phyloP scores from a whole-genome alignment of 2,329 filamentous ascomycete genomes.

The Lachnellula suecica region DNA sequence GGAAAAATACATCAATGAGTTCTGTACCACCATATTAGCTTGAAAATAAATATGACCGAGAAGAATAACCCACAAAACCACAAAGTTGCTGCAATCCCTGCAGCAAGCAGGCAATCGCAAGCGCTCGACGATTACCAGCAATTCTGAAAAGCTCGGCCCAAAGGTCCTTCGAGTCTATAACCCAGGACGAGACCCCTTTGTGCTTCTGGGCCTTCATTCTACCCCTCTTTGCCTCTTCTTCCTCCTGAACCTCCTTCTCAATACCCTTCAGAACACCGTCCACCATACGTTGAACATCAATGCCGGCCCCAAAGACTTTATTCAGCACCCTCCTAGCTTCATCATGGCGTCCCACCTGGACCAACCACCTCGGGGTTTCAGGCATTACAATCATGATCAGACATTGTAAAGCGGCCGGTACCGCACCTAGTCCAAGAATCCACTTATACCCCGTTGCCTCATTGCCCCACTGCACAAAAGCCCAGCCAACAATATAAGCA shows the following conservation, averaged over 20 bases:
- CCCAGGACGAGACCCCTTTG: slow-evolving; percentile 22
- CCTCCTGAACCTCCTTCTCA: slow-evolving; percentile 71
- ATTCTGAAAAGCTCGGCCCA: slow-evolving; percentile 56
- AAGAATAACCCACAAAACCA: slow-evolving; percentile 62
- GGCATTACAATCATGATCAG: slow-evolving; percentile 71
- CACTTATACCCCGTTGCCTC: slow-evolving; percentile 72
- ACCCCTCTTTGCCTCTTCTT: slow-evolving; percentile 49
- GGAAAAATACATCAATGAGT: slow-evolving; percentile 91
- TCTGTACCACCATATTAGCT: slow-evolving; percentile 43
- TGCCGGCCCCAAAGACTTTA: slow-evolving; percentile 57
- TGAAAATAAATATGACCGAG: background rate
- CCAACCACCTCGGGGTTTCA: slow-evolving; percentile 86
- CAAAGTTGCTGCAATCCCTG: slow-evolving; percentile 88
- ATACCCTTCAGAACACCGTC: slow-evolving; percentile 67
- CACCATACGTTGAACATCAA: slow-evolving; percentile 46
- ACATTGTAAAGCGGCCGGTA: slow-evolving; percentile 73
- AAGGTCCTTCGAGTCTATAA: slow-evolving; percentile 34
- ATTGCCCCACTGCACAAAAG: slow-evolving; percentile 57
- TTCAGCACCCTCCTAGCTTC: slow-evolving; percentile 65
- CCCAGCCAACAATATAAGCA: slow-evolving; percentile 82
- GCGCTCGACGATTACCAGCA: slow-evolving; percentile 68
- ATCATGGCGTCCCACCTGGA: slow-evolving; percentile 61
- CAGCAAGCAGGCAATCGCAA: slow-evolving; percentile 82
- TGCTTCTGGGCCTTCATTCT: slow-evolving; percentile 23
- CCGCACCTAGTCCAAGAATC: slow-evolving; percentile 84